phyloP scores from a whole-genome alignment of 2,329 filamentous ascomycete genomes.

The Exophiala lecanii-corni region DNA sequence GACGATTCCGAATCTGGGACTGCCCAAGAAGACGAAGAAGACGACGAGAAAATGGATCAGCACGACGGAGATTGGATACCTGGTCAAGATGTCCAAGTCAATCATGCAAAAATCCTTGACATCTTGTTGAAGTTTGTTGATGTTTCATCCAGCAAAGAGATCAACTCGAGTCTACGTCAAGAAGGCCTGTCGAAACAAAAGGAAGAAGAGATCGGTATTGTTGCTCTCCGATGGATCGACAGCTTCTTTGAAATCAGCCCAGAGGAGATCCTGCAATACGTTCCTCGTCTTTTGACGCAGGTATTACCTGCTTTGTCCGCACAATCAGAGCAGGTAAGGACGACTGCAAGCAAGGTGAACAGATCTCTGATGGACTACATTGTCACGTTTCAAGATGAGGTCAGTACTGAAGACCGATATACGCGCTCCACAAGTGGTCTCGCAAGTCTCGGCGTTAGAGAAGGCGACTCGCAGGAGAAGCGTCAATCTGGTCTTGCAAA shows the following conservation, averaged over 20 bases:
- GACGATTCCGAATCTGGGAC: constrained; percentile 37
- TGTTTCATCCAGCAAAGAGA: constrained; percentile 25
- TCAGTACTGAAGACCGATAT: constrained; percentile 30
- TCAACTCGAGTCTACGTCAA: constrained; percentile 18
- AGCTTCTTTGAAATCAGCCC: constrained; percentile 96
- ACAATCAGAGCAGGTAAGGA: constrained; percentile 79
- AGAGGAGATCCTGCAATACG: constrained; percentile 91
- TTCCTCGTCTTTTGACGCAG: constrained; percentile 84
- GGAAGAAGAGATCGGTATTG: constrained; percentile 77
- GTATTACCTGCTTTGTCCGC: constrained; percentile 92
- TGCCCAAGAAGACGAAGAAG: constrained; percentile 54
- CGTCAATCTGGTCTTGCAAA: constrained; percentile 28
- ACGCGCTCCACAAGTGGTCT: constrained; percentile 37
- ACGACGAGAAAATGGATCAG: constrained; percentile 54
- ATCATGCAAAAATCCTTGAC: constrained; percentile 84
- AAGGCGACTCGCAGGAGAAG: constrained; percentile 30
- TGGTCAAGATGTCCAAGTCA: constrained; percentile 92
- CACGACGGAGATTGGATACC: constrained; percentile 94
- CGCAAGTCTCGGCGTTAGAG: constrained; percentile 30
- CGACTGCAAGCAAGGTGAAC: constrained; percentile 85
- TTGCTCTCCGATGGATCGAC: constrained; percentile 90
- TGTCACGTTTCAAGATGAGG: constrained; percentile 71
- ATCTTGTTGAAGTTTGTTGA: constrained; percentile 88
- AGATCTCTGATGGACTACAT: constrained; percentile 90
- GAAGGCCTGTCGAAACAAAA: constrained; percentile 50